Evolutionary conservation across 1,284 basidiomycete genomes (phyloP), one percentile per base, ranked within the genome.

Genomic region (Microbotryomycetes sp.): DNA sequence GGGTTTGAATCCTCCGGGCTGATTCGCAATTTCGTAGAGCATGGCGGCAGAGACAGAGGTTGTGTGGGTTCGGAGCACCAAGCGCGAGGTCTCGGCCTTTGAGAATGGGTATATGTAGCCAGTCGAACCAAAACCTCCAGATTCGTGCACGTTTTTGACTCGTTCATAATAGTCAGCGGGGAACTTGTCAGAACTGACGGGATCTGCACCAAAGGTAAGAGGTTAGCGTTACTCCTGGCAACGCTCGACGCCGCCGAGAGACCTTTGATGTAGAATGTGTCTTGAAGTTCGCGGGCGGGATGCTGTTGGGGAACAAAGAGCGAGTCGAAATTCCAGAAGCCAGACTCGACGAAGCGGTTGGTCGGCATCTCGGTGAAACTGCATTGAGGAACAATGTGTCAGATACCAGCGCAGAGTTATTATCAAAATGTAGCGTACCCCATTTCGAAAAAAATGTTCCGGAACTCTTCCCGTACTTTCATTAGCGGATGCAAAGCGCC

Each of bases 311-410:
- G 96, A 0, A 99, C 96, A 75, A 96, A 99, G 68, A 99, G 82
- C 9, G 93, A 86, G 75, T 99, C 96, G 77, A 99, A 98, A 76
- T 94, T 97, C 96, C 96, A 99, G 83, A 98, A 99, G 35, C 88
- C 88, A 27, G 91, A 96, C 77, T 99, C 96, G 62, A 99, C 92
- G 75, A 93, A 99, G 62, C 88, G 86, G 64, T 88, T 86, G n/a
- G 96, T 97, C 5, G 94, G 92, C 96, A 99, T 99, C 78, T 99
- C 96, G 60, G 91, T 87, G 78, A 98, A 99, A 16, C 92, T 94
- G 68, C 24, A 57, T n/a, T 28, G 7, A 45, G 23, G 21, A 57
- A 9, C 23, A 56, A 54, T 56, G n/a, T 41, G 13, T 29, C 57
- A 45, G 46, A 3, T 26, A n/a, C n/a, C n/a, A n/a, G n/a, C n/a